Base-by-base conservation (phyloP, 2,329 filamentous ascomycete genomes). In the Colletotrichum tropicicola region DNA sequence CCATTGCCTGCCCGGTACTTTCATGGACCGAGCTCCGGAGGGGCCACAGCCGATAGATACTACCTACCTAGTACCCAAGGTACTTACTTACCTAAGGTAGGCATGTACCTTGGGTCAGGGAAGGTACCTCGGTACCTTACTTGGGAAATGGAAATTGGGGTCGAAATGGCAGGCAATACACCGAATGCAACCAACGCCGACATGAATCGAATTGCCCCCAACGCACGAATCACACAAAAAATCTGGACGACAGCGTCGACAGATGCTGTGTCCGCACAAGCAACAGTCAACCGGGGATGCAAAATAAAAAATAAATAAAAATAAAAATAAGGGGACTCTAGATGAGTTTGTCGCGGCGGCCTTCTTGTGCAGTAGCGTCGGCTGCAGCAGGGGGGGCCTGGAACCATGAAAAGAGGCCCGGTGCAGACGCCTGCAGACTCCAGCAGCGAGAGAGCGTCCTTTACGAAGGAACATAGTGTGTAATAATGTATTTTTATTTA, bases 371-470 rank as follows among this genome's bases (percentile, higher is more conserved):
- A 65, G 62, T 65, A 61, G 62, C 57, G 62, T 51, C 49, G 51
- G 57, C 44, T 55, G 57, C 57, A 56, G 44, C 62, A 61, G 49
- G 62, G 62, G 49, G 32, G 9, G 27, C 43, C 44, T 65, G 49
- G 44, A 56, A 65, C 57, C 57, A 62, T 65, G 56, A 65, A 65
- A 65, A 65, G 62, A 65, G 62, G 57, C 62, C 57, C 43, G 37
- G 51, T 61, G 62, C 62, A 65, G 59, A 65, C 49, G 55, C 44
- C 49, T 59, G 62, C 49, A 66, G 39, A 44, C 41, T 32, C 25
- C 15, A 45, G 44, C 30, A 48, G 56, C 41, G 27, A 53, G 30
- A 51, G 30, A 43, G 48, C 27, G 51, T n/a, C n/a, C n/a, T n/a
- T n/a, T n/a, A n/a, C n/a, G n/a, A n/a, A n/a, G n/a, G n/a, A n/a